phyloP scores from a whole-genome alignment of 2,329 filamentous ascomycete species.

The Alternaria novae-zelandiae region DNA sequence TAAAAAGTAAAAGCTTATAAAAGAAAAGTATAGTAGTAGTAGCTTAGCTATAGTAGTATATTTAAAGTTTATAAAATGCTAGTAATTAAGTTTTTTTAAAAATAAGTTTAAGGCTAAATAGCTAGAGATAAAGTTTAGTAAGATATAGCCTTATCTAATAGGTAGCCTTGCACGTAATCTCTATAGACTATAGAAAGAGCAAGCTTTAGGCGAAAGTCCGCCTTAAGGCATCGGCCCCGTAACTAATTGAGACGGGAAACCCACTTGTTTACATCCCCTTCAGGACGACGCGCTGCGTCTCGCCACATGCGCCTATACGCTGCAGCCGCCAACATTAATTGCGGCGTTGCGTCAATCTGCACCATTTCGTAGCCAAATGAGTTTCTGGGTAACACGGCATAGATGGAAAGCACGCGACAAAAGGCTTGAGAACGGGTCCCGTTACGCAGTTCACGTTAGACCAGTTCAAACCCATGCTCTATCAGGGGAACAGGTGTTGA shows the following conservation, averaged over 20 bases:
- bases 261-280: constrained; percentile 1
- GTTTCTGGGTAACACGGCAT: background rate
- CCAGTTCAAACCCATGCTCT: background rate
- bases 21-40: too few relatives aligned
- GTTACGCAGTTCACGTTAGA: background rate
- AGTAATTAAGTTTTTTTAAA: too few relatives aligned
- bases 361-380: background rate
- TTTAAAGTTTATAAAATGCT: too few relatives aligned
- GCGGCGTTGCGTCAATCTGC: background rate
- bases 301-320: background rate
- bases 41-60: too few relatives aligned
- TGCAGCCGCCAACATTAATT: constrained; percentile 8
- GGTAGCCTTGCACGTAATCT: too few relatives aligned
- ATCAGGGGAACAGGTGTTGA: background rate
- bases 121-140: too few relatives aligned
- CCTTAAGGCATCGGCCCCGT: background rate
- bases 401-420: background rate
- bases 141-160: too few relatives aligned
- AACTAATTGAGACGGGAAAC: background rate
- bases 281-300: background rate
- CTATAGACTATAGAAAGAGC: too few relatives aligned
- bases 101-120: too few relatives aligned
- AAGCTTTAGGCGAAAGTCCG: background rate
- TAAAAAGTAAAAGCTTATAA: too few relatives aligned
- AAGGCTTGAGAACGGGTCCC: background rate